A percentile compares a stretch with the other conserved stretches of the same genome.
phyloP scores from a whole-genome alignment of 306 rosid genomes.

The Sphenostylis stenocarpa region DNA sequence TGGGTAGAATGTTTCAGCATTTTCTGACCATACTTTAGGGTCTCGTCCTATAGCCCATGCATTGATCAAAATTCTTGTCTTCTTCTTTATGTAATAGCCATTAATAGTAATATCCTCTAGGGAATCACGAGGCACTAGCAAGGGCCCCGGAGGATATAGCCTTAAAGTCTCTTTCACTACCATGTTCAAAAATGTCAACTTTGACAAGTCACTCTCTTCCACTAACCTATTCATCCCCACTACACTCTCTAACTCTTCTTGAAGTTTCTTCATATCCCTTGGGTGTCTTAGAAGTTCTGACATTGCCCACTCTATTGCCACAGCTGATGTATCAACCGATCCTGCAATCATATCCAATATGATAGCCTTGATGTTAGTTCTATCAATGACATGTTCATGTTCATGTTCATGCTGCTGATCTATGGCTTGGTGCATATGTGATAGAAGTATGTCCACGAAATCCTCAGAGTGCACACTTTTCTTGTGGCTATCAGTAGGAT shows the following conservation, averaged over 20 bases:
- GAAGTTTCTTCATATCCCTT: constrained; percentile 33
- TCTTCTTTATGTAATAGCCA: constrained; percentile 32
- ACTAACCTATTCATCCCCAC: constrained; percentile 32
- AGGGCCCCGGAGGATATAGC: constrained; percentile 25
- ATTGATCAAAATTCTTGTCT: constrained; percentile 34
- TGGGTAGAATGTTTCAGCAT: constrained; percentile 28
- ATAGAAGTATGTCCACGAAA: constrained; percentile 27
- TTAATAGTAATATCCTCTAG: constrained; percentile 7
- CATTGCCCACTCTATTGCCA: constrained; percentile 13
- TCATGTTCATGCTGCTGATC: constrained; percentile 16
- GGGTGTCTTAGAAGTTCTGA: constrained; percentile 32
- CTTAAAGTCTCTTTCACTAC: constrained; percentile 42
- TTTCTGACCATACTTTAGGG: constrained; percentile 26
- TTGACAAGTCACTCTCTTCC: constrained; percentile 31
- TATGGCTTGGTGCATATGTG: background rate
- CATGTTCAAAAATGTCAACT: constrained; percentile 31
- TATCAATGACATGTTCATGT: background rate
- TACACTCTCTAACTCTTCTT: constrained; percentile 27
- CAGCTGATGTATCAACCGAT: constrained; percentile 15
- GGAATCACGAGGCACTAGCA: constrained; percentile 23
- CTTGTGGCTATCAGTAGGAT: background rate
- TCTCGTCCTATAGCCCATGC: constrained; percentile 40
- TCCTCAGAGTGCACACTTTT: background rate
- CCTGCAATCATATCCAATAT: constrained; percentile 27
- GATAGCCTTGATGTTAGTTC: constrained; percentile 40